phyloP scores from a whole-genome alignment of 2,329 filamentous ascomycete genomes.

The Colletotrichum endophyticum region DNA sequence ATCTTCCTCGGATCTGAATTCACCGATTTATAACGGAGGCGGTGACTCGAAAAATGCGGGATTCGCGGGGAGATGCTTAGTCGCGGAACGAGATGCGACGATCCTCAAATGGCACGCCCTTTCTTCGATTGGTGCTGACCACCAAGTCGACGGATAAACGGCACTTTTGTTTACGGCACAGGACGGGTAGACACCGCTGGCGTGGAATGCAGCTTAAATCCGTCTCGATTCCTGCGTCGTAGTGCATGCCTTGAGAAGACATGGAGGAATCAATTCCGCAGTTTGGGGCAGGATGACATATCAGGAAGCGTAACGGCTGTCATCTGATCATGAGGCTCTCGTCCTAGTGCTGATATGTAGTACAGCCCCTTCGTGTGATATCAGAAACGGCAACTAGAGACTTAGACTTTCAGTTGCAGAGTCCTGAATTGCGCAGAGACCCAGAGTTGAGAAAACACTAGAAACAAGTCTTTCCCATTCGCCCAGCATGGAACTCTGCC shows the following conservation, averaged over 20 bases:
- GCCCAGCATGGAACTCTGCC: neutral
- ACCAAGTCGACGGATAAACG: neutral
- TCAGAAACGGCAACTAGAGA: neutral
- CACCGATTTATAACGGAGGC: neutral
- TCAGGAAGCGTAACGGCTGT: neutral
- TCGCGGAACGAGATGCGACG: neutral
- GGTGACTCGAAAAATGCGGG: neutral
- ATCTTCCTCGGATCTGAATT: slow-evolving; percentile 2
- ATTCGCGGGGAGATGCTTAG: neutral
- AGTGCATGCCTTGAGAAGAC: neutral
- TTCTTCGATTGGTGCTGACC: neutral
- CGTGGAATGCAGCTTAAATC: neutral
- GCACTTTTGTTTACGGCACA: neutral
- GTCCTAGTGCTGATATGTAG: neutral
- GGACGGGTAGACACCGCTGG: neutral
- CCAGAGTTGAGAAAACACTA: neutral
- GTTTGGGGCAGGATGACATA: neutral
- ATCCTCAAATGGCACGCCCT: neutral
- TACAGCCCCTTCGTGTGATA: neutral
- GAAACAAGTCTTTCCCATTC: neutral
- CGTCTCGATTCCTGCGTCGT: neutral
- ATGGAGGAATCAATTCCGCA: neutral
- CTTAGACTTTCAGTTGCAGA: neutral
- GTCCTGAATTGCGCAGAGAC: neutral
- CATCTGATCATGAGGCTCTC: neutral